Base-by-base conservation (phyloP, 208 protist genomes). In the Acanthamoeba lenticulata region DNA sequence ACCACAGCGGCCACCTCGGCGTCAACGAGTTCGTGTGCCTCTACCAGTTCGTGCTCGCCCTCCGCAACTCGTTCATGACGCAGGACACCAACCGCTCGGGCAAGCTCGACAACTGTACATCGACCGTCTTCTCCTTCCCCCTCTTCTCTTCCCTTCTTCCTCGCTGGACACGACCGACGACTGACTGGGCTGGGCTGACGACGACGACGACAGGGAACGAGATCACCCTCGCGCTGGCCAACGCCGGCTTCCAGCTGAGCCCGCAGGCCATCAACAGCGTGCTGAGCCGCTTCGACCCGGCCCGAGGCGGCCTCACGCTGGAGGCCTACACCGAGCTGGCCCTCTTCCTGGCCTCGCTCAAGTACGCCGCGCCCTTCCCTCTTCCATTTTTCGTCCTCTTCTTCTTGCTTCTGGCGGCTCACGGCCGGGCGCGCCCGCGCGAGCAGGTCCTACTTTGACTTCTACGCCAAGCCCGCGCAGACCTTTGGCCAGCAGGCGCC, bases 11-110 rank as follows among this genome's bases (percentile, higher is more conserved):
- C 38, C 69, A 79, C 36, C 32, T 79, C 38, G 69, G 69, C 69
- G 69, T 79, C 38, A 79, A 79, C 69, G 69, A 79, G 69, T 79
- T 79, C 69, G 32, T 40, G 32, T 79, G 69, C 69, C 40, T 79
- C 38, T 79, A 79, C 69, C 69, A 79, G 24, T 79, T 79, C 40
- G 69, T 79, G 38, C 69, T 79, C 38, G 27, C 69, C 38, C 69
- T 79, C 15, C 69, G 69, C 69, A 40, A 79, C 38, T 79, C 69
- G 24, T 79, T 79, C 69, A 36, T 36, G 24, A 1, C 69, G 0
- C 69, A 79, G 69, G 69, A 79, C 69, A 29, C 34, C 69, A 36
- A 79, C 27, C 69, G 69, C 40, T 79, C 69, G 6, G 69, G 69
- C 36, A 79, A 79, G 69, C 69, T 79, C 69, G 69, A 79, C 40